Percentiles rank a stretch among this genome's conserved stretches.
Conservation (phyloP, 768 basidiomycete genomes). For the Thelephora aurantiotincta region DNA sequence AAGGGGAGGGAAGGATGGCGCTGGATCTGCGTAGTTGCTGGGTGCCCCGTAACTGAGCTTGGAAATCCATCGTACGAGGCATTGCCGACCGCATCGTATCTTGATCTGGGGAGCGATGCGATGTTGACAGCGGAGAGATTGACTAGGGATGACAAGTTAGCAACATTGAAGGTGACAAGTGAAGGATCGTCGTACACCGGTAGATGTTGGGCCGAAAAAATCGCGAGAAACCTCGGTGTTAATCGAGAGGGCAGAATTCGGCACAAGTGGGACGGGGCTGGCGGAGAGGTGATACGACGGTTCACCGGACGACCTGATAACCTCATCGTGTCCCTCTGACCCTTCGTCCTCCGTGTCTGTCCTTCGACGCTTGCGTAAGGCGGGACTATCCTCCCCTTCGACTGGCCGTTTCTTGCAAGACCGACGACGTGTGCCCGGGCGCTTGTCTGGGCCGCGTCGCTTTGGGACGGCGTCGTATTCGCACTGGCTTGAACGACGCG, state of each 20-base stretch:
- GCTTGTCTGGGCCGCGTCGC: conserved; percentile 77
- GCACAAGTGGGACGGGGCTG: not conserved
- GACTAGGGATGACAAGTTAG: not conserved
- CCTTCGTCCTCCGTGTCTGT: conserved; percentile 8
- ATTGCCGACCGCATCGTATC: not conserved
- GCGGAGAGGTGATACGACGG: conserved; percentile 3
- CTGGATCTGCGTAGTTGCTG: conserved; percentile 4
- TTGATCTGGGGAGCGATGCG: not conserved
- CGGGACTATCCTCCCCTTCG: conserved; percentile 19
- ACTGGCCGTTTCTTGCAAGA: conserved; percentile 71
- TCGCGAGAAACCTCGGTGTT: not conserved
- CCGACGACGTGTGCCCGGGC: conserved; percentile 70
- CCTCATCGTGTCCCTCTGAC: conserved; percentile 13
- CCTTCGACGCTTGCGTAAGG: conserved; percentile 16
- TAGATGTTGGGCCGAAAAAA: too few relatives aligned
- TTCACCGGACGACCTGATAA: conserved; percentile 13
- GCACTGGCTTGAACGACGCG: conserved; percentile 63
- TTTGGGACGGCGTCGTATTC: conserved; percentile 72
- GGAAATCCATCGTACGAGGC: not conserved
- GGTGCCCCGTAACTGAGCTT: too few relatives aligned
- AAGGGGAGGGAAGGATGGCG: conserved; percentile 12
- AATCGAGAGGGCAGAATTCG: not conserved
- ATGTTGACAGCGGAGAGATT: not conserved
- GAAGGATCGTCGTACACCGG: too few relatives aligned
- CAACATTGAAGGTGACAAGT: too few relatives aligned